Base-by-base conservation (phyloP, 192 early-diverging fungal species). In the Funneliformis geosporum region DNA sequence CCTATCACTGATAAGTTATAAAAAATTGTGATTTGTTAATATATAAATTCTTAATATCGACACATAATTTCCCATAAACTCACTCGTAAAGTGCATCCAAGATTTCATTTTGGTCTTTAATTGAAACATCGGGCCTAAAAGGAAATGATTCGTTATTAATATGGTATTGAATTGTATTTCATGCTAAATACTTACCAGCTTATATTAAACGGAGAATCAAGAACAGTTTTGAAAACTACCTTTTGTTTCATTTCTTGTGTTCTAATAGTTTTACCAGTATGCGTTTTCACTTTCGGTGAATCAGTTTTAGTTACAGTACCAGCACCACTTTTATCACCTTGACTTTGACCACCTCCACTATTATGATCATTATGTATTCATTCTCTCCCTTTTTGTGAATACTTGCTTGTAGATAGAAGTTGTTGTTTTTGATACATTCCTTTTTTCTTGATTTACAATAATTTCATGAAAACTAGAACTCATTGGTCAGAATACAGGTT, bases 221-320 rank as follows among this genome's bases (percentile, higher is more conserved):
- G 60, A 11, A 79, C 77, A 28, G 77, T 21, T 39, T 79, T 79
- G 33, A 79, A 79, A 25, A 79, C 67, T 14, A 33, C 70, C 27
- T 70, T 68, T 28, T 50, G 66, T 61, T 79, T 65, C 60, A 60
- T 11, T 28, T 79, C 77, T 39, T 38, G 4, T 0, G 12, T 6
- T 16, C 77, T 67, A 39, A 70, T 33, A 23, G 66, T 43, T 33
- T 33, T 38, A 23, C 47, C 77, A 38, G 67, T 79, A 70, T 70
- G 47, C 2, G 65, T 27, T 55, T n/a, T 68, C 11, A 25, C 76
- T 43, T 0, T 55, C 21, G 16, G 50, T 55, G 18, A 21, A 7
- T 21, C 50, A 55, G 0, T 4, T 55, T 55, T 55, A 2, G 33
- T 33, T 33, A 33, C 33, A 33, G 33, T 33, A 33, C 33, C 2